These are phyloP conservation scores for Babesia ovis DNA, from an alignment of 169 alveolate genomes.

Conservation along the genomic window DNA sequence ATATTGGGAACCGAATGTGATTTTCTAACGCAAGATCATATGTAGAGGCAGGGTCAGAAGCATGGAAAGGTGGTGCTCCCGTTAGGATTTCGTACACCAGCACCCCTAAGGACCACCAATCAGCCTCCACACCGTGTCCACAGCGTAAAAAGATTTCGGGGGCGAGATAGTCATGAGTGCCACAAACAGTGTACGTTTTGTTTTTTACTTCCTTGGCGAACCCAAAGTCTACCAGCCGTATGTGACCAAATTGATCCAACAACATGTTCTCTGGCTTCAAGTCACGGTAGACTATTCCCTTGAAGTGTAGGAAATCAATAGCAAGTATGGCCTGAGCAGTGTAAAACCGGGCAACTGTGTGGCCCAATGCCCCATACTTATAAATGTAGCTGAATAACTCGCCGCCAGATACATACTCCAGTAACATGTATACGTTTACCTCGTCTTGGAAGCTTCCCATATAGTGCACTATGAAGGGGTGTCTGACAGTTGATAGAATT, in stretches of 20 bases:
- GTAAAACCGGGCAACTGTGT: constrained; percentile 70
- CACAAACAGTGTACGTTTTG: constrained; percentile 81
- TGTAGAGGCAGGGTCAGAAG: constrained; percentile 67
- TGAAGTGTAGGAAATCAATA: constrained; percentile 77
- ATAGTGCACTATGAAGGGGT: constrained; percentile 79
- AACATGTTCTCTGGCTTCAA: constrained; percentile 85
- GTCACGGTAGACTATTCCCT: constrained; percentile 80
- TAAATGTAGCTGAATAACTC: constrained; percentile 76
- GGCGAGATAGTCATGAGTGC: constrained; percentile 86
- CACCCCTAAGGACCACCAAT: constrained; percentile 86
- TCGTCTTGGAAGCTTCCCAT: constrained; percentile 78
- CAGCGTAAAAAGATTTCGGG: constrained; percentile 81
- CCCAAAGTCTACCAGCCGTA: constrained; percentile 83
- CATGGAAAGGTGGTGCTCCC: constrained; percentile 86
- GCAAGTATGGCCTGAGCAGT: constrained; percentile 79
- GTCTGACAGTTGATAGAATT: constrained; percentile 67
- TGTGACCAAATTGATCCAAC: constrained; percentile 76
- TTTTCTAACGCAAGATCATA: constrained; percentile 75
- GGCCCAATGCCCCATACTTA: constrained; percentile 56
- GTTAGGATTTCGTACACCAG: constrained; percentile 82
- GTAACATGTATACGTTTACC: constrained; percentile 72
- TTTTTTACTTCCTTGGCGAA: constrained; percentile 72
- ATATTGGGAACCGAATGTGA: constrained; percentile 63
- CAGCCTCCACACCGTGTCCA: constrained; percentile 84
- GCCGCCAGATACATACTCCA: constrained; percentile 84